These are phyloP conservation scores for Lagenidium giganteum DNA, from an alignment of 352 stramenopile species.

Conservation along the genomic window DNA sequence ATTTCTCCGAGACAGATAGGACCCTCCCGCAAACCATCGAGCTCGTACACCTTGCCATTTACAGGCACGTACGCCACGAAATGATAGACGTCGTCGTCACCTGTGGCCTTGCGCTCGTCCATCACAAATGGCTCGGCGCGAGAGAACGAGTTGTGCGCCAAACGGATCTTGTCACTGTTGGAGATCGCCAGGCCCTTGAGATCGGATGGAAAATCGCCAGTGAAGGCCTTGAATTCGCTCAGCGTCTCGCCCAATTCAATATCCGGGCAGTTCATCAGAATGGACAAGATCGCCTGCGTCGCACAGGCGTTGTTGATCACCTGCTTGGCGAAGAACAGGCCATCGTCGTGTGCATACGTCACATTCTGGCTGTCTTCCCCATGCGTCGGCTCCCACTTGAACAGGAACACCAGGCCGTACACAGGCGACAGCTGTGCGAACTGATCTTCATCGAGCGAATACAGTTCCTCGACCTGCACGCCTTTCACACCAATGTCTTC, in stretches of 20 bases:
- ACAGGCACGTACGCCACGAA: conserved; percentile 95
- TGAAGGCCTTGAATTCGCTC: conserved; percentile 79
- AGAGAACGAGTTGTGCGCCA: conserved; percentile 82
- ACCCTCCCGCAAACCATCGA: conserved; percentile 91
- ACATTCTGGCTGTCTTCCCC: conserved; percentile 20
- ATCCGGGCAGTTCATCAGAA: conserved; percentile 90
- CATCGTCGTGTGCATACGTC: conserved; percentile 25
- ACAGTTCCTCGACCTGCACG: conserved; percentile 94
- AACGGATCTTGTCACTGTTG: conserved; percentile 82
- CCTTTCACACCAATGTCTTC: conserved; percentile 91
- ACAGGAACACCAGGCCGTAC: conserved; percentile 95
- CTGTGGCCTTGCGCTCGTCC: conserved; percentile 62
- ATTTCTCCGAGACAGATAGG: conserved; percentile 86
- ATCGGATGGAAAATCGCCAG: conserved; percentile 65
- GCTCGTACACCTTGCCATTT: conserved; percentile 91
- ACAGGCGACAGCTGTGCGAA: conserved; percentile 70
- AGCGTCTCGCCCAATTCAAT: conserved; percentile 64
- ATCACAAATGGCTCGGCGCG: conserved; percentile 77
- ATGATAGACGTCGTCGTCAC: conserved; percentile 95
- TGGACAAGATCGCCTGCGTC: conserved; percentile 95
- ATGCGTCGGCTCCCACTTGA: conserved; percentile 88
- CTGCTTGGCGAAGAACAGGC: conserved; percentile 95
- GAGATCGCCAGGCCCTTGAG: conserved; percentile 84
- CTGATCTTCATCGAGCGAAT: conserved; percentile 86
- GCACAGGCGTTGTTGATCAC: conserved; percentile 96